These are phyloP conservation scores for Chlorociboria aeruginascens DNA, from an alignment of 495 filamentous ascomycete genomes.

Conservation along the genomic window DNA sequence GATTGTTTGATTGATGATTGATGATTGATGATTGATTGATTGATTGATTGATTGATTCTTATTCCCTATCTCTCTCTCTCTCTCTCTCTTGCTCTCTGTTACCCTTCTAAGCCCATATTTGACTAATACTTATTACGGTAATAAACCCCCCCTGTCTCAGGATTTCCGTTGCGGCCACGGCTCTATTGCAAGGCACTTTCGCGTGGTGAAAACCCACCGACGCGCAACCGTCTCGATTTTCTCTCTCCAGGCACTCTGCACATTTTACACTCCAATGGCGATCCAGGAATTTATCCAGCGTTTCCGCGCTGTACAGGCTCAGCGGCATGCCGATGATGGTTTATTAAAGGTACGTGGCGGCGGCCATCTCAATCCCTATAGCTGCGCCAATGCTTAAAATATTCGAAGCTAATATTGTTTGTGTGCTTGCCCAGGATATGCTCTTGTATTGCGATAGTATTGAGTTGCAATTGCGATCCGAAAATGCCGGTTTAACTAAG, in stretches of 20 bases:
- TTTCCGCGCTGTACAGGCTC: slow-evolving; percentile 25
- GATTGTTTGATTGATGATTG: too few species aligned
- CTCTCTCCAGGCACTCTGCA: background rate
- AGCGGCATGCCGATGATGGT: slow-evolving; percentile 24
- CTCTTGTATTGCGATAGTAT: slow-evolving; percentile 22
- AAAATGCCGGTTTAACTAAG: slow-evolving; percentile 25
- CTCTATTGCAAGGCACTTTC: too few species aligned
- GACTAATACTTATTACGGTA: too few species aligned
- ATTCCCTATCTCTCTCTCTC: too few species aligned
- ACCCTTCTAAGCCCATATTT: too few species aligned
- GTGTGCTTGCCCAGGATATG: slow-evolving; percentile 27
- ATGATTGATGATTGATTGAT: too few species aligned
- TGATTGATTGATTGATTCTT: too few species aligned
- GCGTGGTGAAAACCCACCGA: too few species aligned
- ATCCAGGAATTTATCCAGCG: slow-evolving; percentile 32
- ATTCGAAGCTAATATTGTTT: background rate
- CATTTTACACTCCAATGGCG: slow-evolving; percentile 9
- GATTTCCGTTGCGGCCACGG: too few species aligned
- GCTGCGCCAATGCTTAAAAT: background rate
- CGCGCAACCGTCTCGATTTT: too few species aligned
- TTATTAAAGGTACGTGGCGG: slow-evolving; percentile 20
- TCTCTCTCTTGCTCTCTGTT: too few species aligned
- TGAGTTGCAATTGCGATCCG: slow-evolving; percentile 24
- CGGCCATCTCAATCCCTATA: background rate
- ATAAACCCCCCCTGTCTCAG: too few species aligned